These are phyloP conservation scores for Chaetomium sp. DNA, from an alignment of 2,329 filamentous ascomycete genomes.

Conservation along the genomic window DNA sequence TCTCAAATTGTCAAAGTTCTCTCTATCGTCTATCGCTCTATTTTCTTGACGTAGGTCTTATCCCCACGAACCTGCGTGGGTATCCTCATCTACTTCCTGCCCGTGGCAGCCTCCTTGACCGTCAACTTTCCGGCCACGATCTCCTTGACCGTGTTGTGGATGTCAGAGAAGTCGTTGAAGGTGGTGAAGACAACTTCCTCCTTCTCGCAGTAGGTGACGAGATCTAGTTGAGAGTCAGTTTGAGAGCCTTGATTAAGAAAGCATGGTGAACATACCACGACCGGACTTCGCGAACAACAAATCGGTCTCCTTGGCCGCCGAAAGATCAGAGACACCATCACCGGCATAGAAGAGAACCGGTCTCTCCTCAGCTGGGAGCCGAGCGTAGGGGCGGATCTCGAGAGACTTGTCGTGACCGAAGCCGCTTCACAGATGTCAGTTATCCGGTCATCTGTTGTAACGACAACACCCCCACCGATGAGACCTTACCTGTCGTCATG, in stretches of 20 bases:
- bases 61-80: constrained; percentile 1
- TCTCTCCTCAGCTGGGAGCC: constrained; percentile 59
- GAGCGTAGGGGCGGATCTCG: constrained; percentile 80
- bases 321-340: constrained; percentile 88
- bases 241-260: constrained; percentile 8
- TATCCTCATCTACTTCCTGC: constrained; percentile 13
- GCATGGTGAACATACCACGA: constrained; percentile 52
- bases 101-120: constrained; percentile 23
- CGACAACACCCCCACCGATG: neutral
- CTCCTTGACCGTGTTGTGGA: constrained; percentile 23
- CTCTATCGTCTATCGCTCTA: constrained; percentile 12
- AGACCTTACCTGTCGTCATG: constrained; percentile 70
- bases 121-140: constrained; percentile 22
- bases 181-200: constrained; percentile 82
- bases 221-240: constrained; percentile 46
- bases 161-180: constrained; percentile 73
- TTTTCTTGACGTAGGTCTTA: neutral
- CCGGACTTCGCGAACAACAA: constrained; percentile 90
- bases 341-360: constrained; percentile 92
- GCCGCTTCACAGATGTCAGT: constrained; percentile 42
- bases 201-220: constrained; percentile 79
- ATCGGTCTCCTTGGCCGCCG: constrained; percentile 87
- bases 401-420: constrained; percentile 98
- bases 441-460: neutral
- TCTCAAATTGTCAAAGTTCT: neutral